Evolutionary conservation across 169 alveolate species (phyloP).

Genomic region (Ichthyophthirius multifiliis): DNA sequence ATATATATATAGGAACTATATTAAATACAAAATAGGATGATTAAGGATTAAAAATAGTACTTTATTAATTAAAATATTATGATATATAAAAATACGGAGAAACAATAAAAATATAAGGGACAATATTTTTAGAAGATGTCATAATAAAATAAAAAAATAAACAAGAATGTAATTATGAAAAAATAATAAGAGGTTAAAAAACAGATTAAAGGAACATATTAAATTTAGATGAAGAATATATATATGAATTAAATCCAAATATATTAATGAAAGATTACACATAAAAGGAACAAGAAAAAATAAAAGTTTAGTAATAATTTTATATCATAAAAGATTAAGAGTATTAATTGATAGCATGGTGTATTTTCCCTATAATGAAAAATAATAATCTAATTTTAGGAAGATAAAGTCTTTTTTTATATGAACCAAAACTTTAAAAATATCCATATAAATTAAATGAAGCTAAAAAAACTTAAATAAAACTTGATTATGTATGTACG

Average conservation of each 20-base stretch:
- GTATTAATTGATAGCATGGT: neutral
- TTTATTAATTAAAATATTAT: neutral
- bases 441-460: no score
- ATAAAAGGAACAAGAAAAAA: neutral
- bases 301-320: neutral
- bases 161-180: neutral
- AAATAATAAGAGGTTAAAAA: neutral
- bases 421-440: no score
- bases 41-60: neutral
- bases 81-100: neutral
- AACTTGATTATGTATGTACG: no score
- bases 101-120: neutral
- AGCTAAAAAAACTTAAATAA: no score
- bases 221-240: neutral
- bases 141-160: neutral
- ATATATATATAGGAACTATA: no score
- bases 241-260: neutral
- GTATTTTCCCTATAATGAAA: neutral
- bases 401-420: no score
- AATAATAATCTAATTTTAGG: neutral
- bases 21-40: no score
- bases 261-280: neutral
- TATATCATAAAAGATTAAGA: neutral
- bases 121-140: neutral
- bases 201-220: neutral